Base-by-base conservation (phyloP, 179 eudicot species). In the Corrigiola litoralis region DNA sequence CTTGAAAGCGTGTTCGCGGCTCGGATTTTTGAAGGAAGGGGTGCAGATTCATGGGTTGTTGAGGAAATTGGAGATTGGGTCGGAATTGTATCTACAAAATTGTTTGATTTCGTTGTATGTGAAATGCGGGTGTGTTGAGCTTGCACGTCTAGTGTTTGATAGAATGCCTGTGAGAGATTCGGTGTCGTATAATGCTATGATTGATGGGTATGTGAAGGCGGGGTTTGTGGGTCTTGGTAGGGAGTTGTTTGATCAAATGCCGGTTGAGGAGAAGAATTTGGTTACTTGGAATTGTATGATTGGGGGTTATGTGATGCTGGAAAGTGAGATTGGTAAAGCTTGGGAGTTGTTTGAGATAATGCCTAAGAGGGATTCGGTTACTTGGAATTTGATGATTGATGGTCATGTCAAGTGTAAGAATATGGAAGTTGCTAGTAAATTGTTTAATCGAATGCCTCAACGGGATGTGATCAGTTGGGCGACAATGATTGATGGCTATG, bases 11-110 rank as follows among this genome's bases (percentile, higher is more conserved):
- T 89, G 94, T 68, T 79, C 80, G 14, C 73, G 86, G 47, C 24
- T 69, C 57, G 72, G 83, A 46, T 75, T 73, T 47, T 21, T 84
- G 4, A 76, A 46, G 47, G 81, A 78, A 66, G 96, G 96, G 40
- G 75, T 83, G 79, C 96, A 89, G 81, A 70, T 89, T 81, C 96
- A 87, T 75, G 92, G 90, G 63, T 67, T 87, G 72, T 48, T 81
- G 75, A 63, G 36, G 56, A 89, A 87, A 61, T 58, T 62, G 28
- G 94, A 68, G 5, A 17, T 89, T 60, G 90, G 81, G 75, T 74
- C 67, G 1, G 87, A 87, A 67, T 57, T 80, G 75, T 87, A 77
- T 71, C 23, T 84, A 80, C 77, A 76, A 23, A 89, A 89, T 70
- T 83, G 88, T 78, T 73, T 89, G 83, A 59, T 89, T 42, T 74